These are phyloP conservation scores for Magnaporthiopsis rhizophila DNA, from an alignment of 2,329 filamentous ascomycete species.

Conservation along the genomic window DNA sequence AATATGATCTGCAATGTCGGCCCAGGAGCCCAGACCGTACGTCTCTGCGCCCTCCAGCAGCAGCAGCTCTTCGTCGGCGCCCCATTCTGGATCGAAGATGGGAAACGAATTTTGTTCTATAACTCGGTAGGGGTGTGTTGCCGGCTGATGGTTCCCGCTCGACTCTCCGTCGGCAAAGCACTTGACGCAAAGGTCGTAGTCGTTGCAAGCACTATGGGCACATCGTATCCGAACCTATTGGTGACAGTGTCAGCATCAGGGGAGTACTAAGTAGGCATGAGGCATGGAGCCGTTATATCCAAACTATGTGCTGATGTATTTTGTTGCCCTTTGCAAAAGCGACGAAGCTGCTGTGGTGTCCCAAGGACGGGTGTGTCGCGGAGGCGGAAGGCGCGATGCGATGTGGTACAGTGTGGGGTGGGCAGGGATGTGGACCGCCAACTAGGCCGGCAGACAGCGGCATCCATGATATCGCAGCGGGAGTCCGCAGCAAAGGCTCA, in stretches of 20 bases:
- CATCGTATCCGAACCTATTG: constrained; percentile 86
- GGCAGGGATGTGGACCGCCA: neutral
- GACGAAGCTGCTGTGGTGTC: neutral
- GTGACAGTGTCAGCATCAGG: neutral
- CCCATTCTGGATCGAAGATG: constrained; percentile 92
- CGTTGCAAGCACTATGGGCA: constrained; percentile 72
- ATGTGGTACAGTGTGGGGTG: constrained; percentile 1
- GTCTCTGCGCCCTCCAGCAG: constrained; percentile 90
- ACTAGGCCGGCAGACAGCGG: neutral
- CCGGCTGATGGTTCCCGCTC: constrained; percentile 78
- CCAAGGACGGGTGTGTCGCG: neutral
- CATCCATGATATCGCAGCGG: constrained; percentile 7
- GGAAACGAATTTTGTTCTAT: constrained; percentile 98
- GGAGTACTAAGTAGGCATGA: constrained; percentile 42
- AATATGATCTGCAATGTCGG: constrained; percentile 96
- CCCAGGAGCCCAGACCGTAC: constrained; percentile 94
- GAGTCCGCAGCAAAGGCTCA: constrained; percentile 16
- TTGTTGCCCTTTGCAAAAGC: too few relatives aligned
- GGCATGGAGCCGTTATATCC: constrained; percentile 34
- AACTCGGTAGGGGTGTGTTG: constrained; percentile 80
- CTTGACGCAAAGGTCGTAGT: constrained; percentile 94
- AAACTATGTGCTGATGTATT: too few relatives aligned
- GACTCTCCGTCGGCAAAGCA: constrained; percentile 81
- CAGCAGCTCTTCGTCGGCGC: constrained; percentile 92
- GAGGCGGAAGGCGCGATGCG: neutral